Base-by-base conservation (phyloP, 164 flowering plant species). In the Berberis thunbergii region DNA sequence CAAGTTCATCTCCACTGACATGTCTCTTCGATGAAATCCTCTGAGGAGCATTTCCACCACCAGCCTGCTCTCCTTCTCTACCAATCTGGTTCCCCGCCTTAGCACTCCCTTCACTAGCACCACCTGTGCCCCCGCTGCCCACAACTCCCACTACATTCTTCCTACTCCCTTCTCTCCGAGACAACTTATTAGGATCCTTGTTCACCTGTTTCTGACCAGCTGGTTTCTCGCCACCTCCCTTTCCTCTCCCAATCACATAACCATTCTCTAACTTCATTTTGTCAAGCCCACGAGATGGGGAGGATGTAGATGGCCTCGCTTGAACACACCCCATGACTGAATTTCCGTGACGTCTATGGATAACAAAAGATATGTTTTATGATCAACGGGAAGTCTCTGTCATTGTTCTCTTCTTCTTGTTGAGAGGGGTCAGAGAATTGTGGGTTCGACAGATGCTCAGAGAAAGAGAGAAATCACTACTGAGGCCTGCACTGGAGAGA, bases 311-410 rank as follows among this genome's bases (percentile, higher is more conserved):
- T 44, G 71, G 67, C 74, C 70, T 80, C 39, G 68, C 59, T 54
- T 77, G 85, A 68, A 69, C 79, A 66, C 87, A 78, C 12, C 90
- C 88, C 90, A 80, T 79, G 10, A 7, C 43, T 6, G 43, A 50
- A 50, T 50, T 5, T 50, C 11, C 7, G 3, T 50, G 0, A 50
- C 8, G 54, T 50, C 26, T 26, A 26, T 26, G 26, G 26, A 26
- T 26, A 26, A 26, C 26, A 26, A 26, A 26, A 26, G 26, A 26
- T 26, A 26, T 26, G 26, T 26, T 26, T 26, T 26, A 26, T 26
- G 26, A 26, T 26, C 26, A 26, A 26, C 26, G 26, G 26, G 26
- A 26, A 26, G 26, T 26, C 26, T 26, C 26, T 26, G 26, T 26
- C 26, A 26, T 26, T 26, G 26, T 26, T 26, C 26, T 26, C 0